Base-by-base conservation (phyloP, 352 stramenopile species). In the Phytophthora capsici region DNA sequence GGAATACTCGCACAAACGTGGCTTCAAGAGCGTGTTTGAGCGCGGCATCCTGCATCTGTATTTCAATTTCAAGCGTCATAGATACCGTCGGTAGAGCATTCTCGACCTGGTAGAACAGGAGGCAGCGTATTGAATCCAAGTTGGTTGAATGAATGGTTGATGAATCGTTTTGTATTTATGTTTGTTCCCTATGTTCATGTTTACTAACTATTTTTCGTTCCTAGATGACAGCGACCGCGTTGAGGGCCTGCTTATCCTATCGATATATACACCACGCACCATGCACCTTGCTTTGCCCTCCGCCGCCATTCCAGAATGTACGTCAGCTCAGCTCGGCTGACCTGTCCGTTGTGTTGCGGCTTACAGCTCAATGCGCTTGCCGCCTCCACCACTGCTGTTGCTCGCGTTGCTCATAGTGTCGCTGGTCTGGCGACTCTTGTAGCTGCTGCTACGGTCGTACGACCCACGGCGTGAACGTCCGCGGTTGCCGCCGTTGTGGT, bases 41-140 rank as follows among this genome's bases (percentile, higher is more conserved):
- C 91, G 97, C 25, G 98, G 98, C 32, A 95, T 99, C 20, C 78
- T 99, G 40, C 96, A 98, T 46, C 85, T 99, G 28, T 98, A 99
- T 75, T 99, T 99, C 77, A 99, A 99, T 69, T 99, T 99, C 76
- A 99, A 99, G 69, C 95, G 94, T 52, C 90, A 98, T 62, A 96
- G 96, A 66, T 99, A 99, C 77, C 88, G 97, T 53, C 86, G 97
- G 61, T 99, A 90, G 30, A 36, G 56, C 9, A 23, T 13, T 9
- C 14, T 34, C 8, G 13, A 34, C 28, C 28, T 34, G 28, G 28
- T 32, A 12, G 28, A 32, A 8, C 28, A 13, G 28, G 43, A 13
- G 28, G 43, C 12, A 36, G 43, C 20, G 13, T 34, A 48, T 30
- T 30, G 26, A 30, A 30, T 30, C 4, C 26, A 30, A 30, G 6